Evolutionary conservation across 2,329 filamentous ascomycete genomes (phyloP), one percentile per base, ranked within the genome.

Genomic region (Botrytis hyacinthi): DNA sequence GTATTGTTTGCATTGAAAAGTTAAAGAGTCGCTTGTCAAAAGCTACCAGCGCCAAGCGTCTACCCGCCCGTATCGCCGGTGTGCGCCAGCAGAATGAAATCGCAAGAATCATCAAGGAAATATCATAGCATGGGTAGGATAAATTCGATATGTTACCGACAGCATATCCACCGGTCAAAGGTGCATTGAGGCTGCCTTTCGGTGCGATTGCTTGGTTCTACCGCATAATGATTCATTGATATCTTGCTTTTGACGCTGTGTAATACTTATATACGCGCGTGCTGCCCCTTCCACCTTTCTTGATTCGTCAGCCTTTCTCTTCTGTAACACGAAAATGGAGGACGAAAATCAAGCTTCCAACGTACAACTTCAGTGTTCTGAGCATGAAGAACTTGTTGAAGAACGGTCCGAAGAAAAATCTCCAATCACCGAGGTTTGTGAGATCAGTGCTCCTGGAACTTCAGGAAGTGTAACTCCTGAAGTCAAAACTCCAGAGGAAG

Each of bases 201-300:
- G 66, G 66, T 51, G 66, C 48, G n/a, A 42, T 57, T 68, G 18
- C 48, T 42, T 57, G 37, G 66, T 57, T 42, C n/a, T 57, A 68
- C 48, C 48, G 18, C 66, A 68, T 57, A 68, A 42, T 42, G 18
- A 5, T 57, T 68, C 48, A 68, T 68, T 68, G 66, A 68, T 32
- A 42, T 20, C 29, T 57, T 18, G 6, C 7, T 42, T 29, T 68
- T 57, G 37, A 68, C 35, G 66, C 48, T 68, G 66, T 68, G 48
- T 20, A 68, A 68, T 68, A 57, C 66, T 68, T 68, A 68, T 42
- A 68, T 68, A 68, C 37, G 48, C 66, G 48, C 48, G 48, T 42
- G 26, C n/a, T 42, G 40, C 35, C n/a, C 18, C 48, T 57, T 32
- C 35, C 40, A 51, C 9, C 51, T 29, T 16, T 44, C 12, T n/a